Evolutionary conservation across 768 basidiomycete genomes (phyloP), one percentile per base, ranked within the genome.

Genomic region (Vararia minispora): DNA sequence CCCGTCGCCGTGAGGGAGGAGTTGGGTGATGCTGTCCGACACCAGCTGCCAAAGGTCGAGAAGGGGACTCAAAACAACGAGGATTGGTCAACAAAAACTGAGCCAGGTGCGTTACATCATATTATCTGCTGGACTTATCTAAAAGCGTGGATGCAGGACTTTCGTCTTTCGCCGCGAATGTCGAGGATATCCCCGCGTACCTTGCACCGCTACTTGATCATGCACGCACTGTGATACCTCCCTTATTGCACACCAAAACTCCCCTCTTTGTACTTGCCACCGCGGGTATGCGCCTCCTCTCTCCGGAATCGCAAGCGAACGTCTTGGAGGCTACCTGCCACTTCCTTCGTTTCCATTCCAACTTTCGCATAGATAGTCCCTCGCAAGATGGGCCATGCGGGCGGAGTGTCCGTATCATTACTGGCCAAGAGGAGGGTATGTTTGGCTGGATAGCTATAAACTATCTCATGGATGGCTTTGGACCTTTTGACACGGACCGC

Each of bases 371-470:
- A 42, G 84, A 83, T 27, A 62, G 57, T 7, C 68, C 74, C 12
- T 79, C 79, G 10, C 56, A 63, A 4, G 61, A 65, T 26, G 89
- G 88, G 8, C 88, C 87, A 3, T 99, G 94, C 57, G 87, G 87
- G n/a, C 75, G 85, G 33, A 91, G 83, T 50, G 77, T 98, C 2
- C 78, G 83, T 30, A 89, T 98, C 45, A 98, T 98, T 51, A 87
- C 88, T 3, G 95, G 95, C 42, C 92, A 98, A 59, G 95, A 99
- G 59, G 95, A 99, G 54, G 95, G 95, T 0, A 64, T 98, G 29
- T 98, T 91, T 59, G 95, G 95, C 0, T 99, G 95, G 95, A 90
- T 99, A 40, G 91, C 92, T 0, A 90, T 98, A 51, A 99, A 98
- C 60, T 98, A 99, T 58, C 78, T 98, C 34, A 92, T 97, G 88